Evolutionary conservation across 2,329 filamentous ascomycete genomes (phyloP).

Genomic region (Hypoxylon sp.): DNA sequence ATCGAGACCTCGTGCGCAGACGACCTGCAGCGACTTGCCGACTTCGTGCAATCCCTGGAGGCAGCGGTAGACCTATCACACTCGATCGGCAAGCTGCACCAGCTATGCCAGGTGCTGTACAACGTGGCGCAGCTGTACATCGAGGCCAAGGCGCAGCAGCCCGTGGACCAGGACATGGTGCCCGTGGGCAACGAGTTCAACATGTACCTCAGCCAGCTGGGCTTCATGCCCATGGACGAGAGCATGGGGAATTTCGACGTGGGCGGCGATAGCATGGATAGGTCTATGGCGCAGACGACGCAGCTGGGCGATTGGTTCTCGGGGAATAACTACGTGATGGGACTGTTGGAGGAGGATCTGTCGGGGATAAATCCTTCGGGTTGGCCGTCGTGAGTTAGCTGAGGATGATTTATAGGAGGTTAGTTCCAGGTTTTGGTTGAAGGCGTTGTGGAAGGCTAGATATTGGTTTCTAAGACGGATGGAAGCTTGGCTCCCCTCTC

Average conservation of each 20-base stretch:
- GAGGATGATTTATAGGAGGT: neutral
- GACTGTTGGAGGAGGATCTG: conserved; percentile 54
- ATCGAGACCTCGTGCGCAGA: conserved; percentile 62
- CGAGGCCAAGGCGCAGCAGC: conserved; percentile 64
- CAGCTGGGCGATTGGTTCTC: conserved; percentile 57
- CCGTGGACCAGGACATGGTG: conserved; percentile 45
- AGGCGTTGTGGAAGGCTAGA: neutral
- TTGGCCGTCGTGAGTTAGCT: conserved; percentile 43
- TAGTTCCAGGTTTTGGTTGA: conserved; percentile 1
- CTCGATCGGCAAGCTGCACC: conserved; percentile 68
- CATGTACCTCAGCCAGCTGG: conserved; percentile 54
- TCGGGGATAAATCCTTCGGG: conserved; percentile 52
- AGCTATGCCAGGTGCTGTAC: conserved; percentile 71
- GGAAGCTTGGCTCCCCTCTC: conserved; percentile 17
- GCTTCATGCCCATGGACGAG: conserved; percentile 54
- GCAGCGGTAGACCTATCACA: conserved; percentile 62
- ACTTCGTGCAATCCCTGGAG: conserved; percentile 67
- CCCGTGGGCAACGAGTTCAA: conserved; percentile 54
- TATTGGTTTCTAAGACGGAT: neutral
- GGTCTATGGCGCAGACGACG: conserved; percentile 48
- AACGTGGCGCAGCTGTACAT: conserved; percentile 72
- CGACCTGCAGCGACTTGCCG: conserved; percentile 64
- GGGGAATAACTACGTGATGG: conserved; percentile 55
- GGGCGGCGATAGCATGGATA: conserved; percentile 16
- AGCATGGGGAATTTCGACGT: conserved; percentile 35